phyloP scores from a whole-genome alignment of 2,329 filamentous ascomycete genomes.

The Fusarium goolgardi region DNA sequence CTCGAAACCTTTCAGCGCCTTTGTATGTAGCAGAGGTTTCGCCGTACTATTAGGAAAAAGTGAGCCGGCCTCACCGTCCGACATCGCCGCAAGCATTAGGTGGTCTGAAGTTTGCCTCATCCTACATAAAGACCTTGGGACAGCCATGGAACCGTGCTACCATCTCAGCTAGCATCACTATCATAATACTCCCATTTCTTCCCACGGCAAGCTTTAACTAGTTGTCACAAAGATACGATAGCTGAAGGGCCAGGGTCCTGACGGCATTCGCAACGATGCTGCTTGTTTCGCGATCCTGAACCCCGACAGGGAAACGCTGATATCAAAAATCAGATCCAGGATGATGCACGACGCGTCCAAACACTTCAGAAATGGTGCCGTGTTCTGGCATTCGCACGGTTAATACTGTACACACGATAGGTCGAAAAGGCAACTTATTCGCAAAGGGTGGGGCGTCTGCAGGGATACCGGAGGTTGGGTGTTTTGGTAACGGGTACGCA shows the following conservation, averaged over 20 bases:
- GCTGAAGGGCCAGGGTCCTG: conserved; percentile 28
- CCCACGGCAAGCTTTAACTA: conserved; percentile 13
- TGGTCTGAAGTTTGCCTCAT: conserved; percentile 25
- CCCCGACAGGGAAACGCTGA: conserved; percentile 38
- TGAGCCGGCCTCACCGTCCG: conserved; percentile 43
- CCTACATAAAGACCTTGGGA: conserved; percentile 23
- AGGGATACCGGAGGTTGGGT: conserved; percentile 43
- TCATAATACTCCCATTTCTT: conserved; percentile 12
- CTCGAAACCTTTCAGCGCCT: conserved; percentile 28
- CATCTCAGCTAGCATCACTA: conserved; percentile 26
- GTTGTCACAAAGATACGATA: conserved; percentile 14
- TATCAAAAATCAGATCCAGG: conserved; percentile 43
- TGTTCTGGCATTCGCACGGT: conserved; percentile 32
- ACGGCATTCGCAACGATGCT: conserved; percentile 45
- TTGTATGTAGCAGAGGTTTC: conserved; percentile 24
- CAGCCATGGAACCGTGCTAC: conserved; percentile 26
- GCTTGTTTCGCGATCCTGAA: conserved; percentile 43
- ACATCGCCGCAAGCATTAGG: conserved; percentile 37
- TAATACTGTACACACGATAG: conserved; percentile 30
- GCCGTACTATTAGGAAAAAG: conserved; percentile 36
- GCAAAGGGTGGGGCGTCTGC: conserved; percentile 38
- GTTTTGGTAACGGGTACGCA: conserved; percentile 45
- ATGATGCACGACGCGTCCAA: conserved; percentile 43
- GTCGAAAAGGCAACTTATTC: conserved; percentile 27
- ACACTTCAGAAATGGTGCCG: conserved; percentile 33